These are phyloP conservation scores for Nepenthes alata DNA, from an alignment of 179 eudicot species.

Conservation along the genomic window DNA sequence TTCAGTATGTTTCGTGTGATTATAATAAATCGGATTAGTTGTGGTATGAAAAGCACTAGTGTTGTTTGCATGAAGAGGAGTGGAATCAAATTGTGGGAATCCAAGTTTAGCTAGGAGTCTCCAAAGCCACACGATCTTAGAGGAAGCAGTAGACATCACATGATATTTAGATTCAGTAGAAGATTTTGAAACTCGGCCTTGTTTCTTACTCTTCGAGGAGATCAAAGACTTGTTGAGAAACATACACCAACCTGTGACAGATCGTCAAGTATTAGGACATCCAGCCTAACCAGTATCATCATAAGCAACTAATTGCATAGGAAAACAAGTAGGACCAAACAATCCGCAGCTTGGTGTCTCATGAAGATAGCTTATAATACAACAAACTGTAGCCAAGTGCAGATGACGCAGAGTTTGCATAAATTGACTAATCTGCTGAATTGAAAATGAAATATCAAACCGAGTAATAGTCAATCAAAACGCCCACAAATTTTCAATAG, in stretches of 20 bases:
- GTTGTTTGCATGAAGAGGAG: too few relatives aligned
- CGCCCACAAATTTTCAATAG: background rate
- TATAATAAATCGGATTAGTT: background rate
- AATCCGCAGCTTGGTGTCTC: background rate
- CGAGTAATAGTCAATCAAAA: background rate
- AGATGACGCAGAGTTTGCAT: too few relatives aligned
- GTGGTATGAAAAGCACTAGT: background rate
- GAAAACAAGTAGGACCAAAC: background rate
- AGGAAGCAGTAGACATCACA: background rate
- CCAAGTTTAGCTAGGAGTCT: background rate
- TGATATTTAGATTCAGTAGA: too few relatives aligned
- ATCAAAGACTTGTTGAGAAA: too few relatives aligned
- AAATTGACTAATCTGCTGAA: background rate
- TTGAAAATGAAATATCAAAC: background rate
- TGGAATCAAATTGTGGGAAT: too few relatives aligned
- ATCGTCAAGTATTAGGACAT: background rate
- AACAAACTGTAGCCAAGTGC: background rate
- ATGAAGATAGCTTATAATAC: background rate
- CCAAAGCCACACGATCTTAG: background rate
- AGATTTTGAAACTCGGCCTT: too few relatives aligned
- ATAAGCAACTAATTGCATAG: background rate
- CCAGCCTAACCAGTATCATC: background rate
- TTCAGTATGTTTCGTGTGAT: background rate
- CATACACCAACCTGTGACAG: background rate
- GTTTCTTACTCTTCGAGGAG: too few relatives aligned